phyloP scores from a whole-genome alignment of 2,329 filamentous ascomycete genomes.

The Helminthosporium solani region DNA sequence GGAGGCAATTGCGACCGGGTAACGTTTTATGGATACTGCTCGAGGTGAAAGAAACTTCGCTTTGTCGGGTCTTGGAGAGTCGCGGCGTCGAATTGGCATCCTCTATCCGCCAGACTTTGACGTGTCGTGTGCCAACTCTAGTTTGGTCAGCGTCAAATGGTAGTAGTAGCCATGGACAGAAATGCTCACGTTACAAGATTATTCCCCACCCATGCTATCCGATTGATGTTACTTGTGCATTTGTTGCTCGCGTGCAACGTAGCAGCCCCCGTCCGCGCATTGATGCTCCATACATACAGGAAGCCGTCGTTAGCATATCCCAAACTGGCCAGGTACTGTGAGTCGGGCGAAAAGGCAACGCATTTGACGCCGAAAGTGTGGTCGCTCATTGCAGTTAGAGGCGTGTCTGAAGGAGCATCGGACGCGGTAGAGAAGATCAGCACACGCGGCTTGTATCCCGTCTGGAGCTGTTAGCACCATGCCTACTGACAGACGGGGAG shows the following conservation, averaged over 20 bases:
- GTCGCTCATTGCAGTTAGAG: slow-evolving; percentile 82
- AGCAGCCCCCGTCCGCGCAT: slow-evolving; percentile 76
- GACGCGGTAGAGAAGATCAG: slow-evolving; percentile 79
- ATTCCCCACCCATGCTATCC: slow-evolving; percentile 88
- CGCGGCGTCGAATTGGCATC: slow-evolving; percentile 63
- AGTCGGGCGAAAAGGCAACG: slow-evolving; percentile 86
- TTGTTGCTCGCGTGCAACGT: slow-evolving; percentile 84
- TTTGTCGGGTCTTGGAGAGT: slow-evolving; percentile 33
- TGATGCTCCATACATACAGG: slow-evolving; percentile 85
- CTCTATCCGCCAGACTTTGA: slow-evolving; percentile 90
- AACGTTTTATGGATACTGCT: slow-evolving; percentile 61
- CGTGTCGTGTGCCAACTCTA: slow-evolving; percentile 76
- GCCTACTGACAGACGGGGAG: neutral
- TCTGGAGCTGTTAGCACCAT: slow-evolving; percentile 51
- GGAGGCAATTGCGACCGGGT: slow-evolving; percentile 80
- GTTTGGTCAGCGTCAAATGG: neutral
- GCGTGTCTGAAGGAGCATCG: slow-evolving; percentile 76
- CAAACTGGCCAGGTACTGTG: slow-evolving; percentile 81
- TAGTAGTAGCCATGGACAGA: neutral
- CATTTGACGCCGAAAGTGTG: slow-evolving; percentile 87
- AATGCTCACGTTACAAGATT: slow-evolving; percentile 68
- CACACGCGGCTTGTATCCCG: slow-evolving; percentile 88
- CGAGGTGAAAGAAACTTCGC: slow-evolving; percentile 47
- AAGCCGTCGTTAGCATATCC: slow-evolving; percentile 91
- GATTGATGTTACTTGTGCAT: slow-evolving; percentile 81